These are phyloP conservation scores for Sparassis latifolia DNA, from an alignment of 1,284 basidiomycete species.

Conservation along the genomic window DNA sequence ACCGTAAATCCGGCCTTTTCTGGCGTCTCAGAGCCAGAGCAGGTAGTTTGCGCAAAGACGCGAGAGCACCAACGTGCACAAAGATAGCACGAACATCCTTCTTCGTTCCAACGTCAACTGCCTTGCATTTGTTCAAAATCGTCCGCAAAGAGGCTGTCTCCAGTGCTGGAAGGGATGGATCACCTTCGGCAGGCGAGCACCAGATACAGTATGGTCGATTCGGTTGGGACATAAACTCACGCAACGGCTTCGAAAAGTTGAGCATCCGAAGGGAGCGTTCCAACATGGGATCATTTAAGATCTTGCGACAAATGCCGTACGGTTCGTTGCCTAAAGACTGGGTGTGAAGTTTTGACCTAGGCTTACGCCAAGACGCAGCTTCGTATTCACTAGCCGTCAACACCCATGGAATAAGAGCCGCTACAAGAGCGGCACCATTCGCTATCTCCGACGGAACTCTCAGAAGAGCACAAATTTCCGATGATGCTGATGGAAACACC, in stretches of 20 bases:
- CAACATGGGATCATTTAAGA: constrained; percentile 22
- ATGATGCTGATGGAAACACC: constrained; percentile 27
- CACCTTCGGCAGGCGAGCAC: constrained; percentile 23
- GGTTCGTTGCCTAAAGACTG: background rate
- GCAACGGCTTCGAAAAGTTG: constrained; percentile 36
- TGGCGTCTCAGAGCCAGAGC: constrained; percentile 38
- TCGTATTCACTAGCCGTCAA: constrained; percentile 24
- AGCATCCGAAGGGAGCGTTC: constrained; percentile 40
- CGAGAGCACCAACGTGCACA: constrained; percentile 54
- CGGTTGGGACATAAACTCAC: constrained; percentile 32
- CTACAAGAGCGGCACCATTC: constrained; percentile 28
- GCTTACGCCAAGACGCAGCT: constrained; percentile 11
- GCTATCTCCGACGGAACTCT: constrained; percentile 22
- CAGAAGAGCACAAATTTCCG: constrained; percentile 21
- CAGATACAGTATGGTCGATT: constrained; percentile 34
- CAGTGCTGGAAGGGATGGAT: constrained; percentile 15
- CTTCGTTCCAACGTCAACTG: constrained; percentile 31
- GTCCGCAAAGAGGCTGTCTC: constrained; percentile 42
- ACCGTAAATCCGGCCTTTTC: constrained; percentile 40
- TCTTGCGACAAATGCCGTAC: constrained; percentile 9
- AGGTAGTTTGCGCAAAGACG: constrained; percentile 39
- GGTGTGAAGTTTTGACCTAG: background rate
- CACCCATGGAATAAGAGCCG: constrained; percentile 41
- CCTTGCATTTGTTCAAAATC: constrained; percentile 39
- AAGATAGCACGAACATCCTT: constrained; percentile 46